Conservation (phyloP, 1,284 basidiomycete genomes). For the Macrocybe sp. region DNA sequence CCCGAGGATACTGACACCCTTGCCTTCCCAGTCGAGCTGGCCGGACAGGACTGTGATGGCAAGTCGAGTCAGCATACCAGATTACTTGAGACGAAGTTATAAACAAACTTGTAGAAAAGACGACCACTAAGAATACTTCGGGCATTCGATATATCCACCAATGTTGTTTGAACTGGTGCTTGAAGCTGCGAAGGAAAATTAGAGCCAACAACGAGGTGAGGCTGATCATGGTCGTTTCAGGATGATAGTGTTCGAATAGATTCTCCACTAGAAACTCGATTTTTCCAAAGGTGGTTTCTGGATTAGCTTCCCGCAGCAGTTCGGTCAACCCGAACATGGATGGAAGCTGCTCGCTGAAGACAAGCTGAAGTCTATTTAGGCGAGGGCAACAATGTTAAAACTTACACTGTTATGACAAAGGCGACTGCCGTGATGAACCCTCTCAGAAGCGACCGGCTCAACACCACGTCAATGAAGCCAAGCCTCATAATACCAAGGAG, state of each 20-base stretch:
- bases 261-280: slow-evolving; percentile 71
- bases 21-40: slow-evolving; percentile 68
- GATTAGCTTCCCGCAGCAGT: slow-evolving; percentile 51
- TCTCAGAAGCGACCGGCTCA: slow-evolving; percentile 83
- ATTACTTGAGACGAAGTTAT: background rate
- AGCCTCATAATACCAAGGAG: slow-evolving; percentile 83
- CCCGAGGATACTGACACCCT: slow-evolving; percentile 82
- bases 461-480: slow-evolving; percentile 92
- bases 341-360: slow-evolving; percentile 68
- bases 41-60: slow-evolving; percentile 60
- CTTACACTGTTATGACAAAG: slow-evolving; percentile 69
- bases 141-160: slow-evolving; percentile 77
- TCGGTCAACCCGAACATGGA: slow-evolving; percentile 74
- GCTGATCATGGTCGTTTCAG: slow-evolving; percentile 68
- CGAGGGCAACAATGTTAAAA: slow-evolving; percentile 7
- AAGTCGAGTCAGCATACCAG: background rate
- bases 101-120: slow-evolving; percentile 70
- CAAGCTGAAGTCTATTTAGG: slow-evolving; percentile 5
- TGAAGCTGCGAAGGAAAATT: slow-evolving; percentile 54
- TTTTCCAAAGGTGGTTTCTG: slow-evolving; percentile 71
- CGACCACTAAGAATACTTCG: slow-evolving; percentile 72
- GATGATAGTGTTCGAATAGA: slow-evolving; percentile 51
- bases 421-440: slow-evolving; percentile 86
- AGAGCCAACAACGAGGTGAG: slow-evolving; percentile 63
- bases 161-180: slow-evolving; percentile 47